Conservation (phyloP, 306 rosid species). For the Citrullus colocynthis region DNA sequence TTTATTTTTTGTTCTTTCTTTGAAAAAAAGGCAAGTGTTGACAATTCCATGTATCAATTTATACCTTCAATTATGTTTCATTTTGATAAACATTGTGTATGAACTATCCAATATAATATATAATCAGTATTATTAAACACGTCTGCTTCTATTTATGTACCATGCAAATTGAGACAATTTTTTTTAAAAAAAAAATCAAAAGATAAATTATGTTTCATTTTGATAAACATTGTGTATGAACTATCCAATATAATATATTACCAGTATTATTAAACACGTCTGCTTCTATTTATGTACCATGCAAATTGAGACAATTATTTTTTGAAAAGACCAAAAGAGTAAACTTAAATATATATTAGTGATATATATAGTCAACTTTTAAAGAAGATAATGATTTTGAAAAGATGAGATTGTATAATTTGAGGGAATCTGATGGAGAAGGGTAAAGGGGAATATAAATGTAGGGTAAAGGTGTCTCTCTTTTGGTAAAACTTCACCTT, state of each 20-base stretch:
- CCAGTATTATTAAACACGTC: neutral
- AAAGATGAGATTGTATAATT: neutral
- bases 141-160: neutral
- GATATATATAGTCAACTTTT: neutral
- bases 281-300: neutral
- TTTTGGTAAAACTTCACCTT: neutral
- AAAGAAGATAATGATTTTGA: neutral
- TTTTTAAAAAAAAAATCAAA: no score
- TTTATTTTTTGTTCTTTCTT: no score
- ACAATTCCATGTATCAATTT: no score
- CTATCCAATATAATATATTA: no score
- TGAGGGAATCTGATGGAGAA: neutral
- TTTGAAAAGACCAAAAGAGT: neutral
- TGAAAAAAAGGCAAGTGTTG: no score
- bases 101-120: no score
- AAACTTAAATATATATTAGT: neutral
- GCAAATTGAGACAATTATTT: neutral
- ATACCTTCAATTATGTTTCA: no score
- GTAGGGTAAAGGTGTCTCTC: slow-evolving; percentile 5
- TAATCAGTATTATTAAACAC: neutral
- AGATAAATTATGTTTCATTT: no score
- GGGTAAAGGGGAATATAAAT: neutral
- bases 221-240: no score
- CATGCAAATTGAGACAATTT: neutral
- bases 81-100: no score